Evolutionary conservation across 2,329 filamentous ascomycete species (phyloP), one percentile per base, ranked within the genome.

Genomic region (Malbranchea zuffiana): DNA sequence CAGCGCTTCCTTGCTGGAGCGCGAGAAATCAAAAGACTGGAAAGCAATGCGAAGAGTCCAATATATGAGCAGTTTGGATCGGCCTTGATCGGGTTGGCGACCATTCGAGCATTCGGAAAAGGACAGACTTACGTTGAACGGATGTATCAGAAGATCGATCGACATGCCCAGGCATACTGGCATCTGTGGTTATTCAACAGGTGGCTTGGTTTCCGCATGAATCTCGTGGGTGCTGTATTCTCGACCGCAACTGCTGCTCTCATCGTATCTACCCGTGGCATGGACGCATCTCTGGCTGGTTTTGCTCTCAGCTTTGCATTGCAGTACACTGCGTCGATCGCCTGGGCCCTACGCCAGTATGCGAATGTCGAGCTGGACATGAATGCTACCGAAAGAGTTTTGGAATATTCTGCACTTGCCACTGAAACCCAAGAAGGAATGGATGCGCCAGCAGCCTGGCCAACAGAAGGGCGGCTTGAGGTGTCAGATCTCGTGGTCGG

Each of bases 31-130:
- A 88, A 87, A 60, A 70, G 83, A 4, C 69, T 88, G 1, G 82
- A 88, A 55, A 83, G 78, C 45, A 83, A 72, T 3, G 72, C 75
- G 38, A 87, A 85, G 56, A 82, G 78, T 0, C 83, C 83, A 0
- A 75, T 88, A 1, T 87, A 85, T 48, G 82, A 88, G 54, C 76
- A 83, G 44, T 87, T 88, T 49, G 78, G 78, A 7, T 76, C 80
- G 1, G 74, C 80, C 0, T 68, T 88, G 6, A 71, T 73, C 0
- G 83, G 83, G 4, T 73, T 90, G 12, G 67, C 74, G 1, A 87
- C 82, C 0, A 83, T 90, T 35, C 74, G 83, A 8, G 79, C 80
- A 0, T 88, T 82, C 47, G 75, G 75, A 45, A 85, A 83, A 61
- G 63, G 67, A 0, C 66, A 74, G 13, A 67, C 69, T 1, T 88